Evolutionary conservation across 1,284 basidiomycete species (phyloP).

Genomic region (Sporisorium scitamineum): DNA sequence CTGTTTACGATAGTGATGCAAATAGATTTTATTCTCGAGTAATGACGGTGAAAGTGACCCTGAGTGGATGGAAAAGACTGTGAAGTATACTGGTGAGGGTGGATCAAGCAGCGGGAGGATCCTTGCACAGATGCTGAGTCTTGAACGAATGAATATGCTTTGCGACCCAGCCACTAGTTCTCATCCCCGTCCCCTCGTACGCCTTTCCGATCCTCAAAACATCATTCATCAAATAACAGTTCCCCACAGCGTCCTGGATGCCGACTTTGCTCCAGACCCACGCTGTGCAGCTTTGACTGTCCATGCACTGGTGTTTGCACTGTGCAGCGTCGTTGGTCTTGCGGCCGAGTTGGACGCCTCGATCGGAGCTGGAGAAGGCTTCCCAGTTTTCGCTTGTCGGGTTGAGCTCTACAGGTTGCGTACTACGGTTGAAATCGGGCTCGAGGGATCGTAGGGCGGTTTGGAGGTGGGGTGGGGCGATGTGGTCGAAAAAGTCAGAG

Average conservation of each 20-base stretch:
- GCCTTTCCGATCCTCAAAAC: slow-evolving; percentile 24
- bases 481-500: slow-evolving; percentile 25
- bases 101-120: slow-evolving; percentile 18
- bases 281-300: slow-evolving; percentile 20
- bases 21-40: background rate
- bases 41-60: background rate
- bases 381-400: slow-evolving; percentile 26
- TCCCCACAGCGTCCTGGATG: slow-evolving; percentile 8
- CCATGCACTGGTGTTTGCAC: slow-evolving; percentile 20
- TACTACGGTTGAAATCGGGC: background rate
- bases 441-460: slow-evolving; percentile 1
- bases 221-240: slow-evolving; percentile 31
- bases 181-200: slow-evolving; percentile 17
- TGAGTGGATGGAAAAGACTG: background rate
- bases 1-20: background rate
- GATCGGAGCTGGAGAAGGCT: slow-evolving; percentile 16
- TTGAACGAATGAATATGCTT: slow-evolving; percentile 19
- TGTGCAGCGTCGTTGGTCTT: background rate
- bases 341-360: slow-evolving; percentile 1
- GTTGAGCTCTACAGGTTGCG: slow-evolving; percentile 9
- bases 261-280: slow-evolving; percentile 40
- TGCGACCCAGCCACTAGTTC: slow-evolving; percentile 38
- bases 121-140: slow-evolving; percentile 19
- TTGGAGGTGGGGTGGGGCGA: slow-evolving; percentile 10
- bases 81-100: background rate